Conservation (phyloP, 2,329 filamentous ascomycete species). For the Aspergillus cejpii region DNA sequence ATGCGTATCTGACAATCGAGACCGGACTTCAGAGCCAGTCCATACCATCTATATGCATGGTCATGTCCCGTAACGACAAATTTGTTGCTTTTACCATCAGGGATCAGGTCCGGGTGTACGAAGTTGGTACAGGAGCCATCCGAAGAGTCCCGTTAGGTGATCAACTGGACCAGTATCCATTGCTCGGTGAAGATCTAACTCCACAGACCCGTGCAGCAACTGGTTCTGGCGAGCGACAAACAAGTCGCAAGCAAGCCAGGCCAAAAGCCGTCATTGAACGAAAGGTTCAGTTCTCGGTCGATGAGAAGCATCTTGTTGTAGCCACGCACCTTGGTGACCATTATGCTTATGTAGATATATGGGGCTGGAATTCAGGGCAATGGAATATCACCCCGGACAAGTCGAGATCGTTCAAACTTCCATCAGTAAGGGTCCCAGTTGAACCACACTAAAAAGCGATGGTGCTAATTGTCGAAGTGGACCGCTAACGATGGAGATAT, state of each 20-base stretch:
- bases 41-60: conserved; percentile 14
- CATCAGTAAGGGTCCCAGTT: conserved; percentile 9
- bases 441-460: background rate
- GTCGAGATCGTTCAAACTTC: conserved; percentile 17
- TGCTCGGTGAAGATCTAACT: conserved; percentile 2
- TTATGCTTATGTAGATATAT: conserved; percentile 19
- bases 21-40: conserved; percentile 14
- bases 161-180: conserved; percentile 6
- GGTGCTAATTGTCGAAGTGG: conserved; percentile 18
- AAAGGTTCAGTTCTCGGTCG: conserved; percentile 30
- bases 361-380: conserved; percentile 15
- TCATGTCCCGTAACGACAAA: conserved; percentile 20
- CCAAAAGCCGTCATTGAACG: conserved; percentile 25
- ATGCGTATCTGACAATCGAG: conserved; percentile 25
- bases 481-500: conserved; percentile 32
- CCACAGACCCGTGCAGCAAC: background rate
- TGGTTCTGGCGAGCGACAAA: conserved; percentile 2
- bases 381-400: conserved; percentile 14
- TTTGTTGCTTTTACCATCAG: conserved; percentile 19
- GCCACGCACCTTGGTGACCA: conserved; percentile 31
- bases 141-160: conserved; percentile 11
- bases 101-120: conserved; percentile 18
- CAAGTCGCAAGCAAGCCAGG: conserved; percentile 13
- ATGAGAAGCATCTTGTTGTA: conserved; percentile 28
- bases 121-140: conserved; percentile 12